These are phyloP conservation scores for Trametes hirsuta DNA, from an alignment of 1,284 basidiomycete species.

Conservation along the genomic window DNA sequence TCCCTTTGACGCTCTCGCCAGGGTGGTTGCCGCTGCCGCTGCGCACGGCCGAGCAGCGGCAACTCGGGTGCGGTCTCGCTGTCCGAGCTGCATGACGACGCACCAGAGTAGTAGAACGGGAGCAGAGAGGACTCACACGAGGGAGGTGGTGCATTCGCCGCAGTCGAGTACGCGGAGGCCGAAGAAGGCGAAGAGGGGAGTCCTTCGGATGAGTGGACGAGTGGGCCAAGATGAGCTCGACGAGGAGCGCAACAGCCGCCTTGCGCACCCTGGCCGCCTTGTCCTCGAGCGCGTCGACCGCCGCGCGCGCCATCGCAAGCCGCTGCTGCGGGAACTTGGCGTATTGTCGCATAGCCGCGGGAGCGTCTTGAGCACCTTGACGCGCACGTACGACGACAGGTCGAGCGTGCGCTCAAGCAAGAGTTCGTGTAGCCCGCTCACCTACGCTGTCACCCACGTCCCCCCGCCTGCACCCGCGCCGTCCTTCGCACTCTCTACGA, in stretches of 20 bases:
- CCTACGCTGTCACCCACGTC: slow-evolving; percentile 66
- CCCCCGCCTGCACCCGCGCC: slow-evolving; percentile 14
- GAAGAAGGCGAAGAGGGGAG: slow-evolving; percentile 8
- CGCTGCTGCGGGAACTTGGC: slow-evolving; percentile 90
- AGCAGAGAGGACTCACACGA: slow-evolving; percentile 41
- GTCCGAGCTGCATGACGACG: slow-evolving; percentile 62
- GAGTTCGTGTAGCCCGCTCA: slow-evolving; percentile 82
- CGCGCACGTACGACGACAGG: slow-evolving; percentile 88
- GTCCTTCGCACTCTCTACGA: slow-evolving; percentile 62
- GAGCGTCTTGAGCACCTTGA: slow-evolving; percentile 83
- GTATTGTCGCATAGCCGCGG: slow-evolving; percentile 74
- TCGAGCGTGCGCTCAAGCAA: slow-evolving; percentile 90
- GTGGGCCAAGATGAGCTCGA: slow-evolving; percentile 84
- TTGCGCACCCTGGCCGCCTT: slow-evolving; percentile 90
- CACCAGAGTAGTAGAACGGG: slow-evolving; percentile 43
- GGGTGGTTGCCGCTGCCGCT: slow-evolving; percentile 30
- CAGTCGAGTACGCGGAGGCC: slow-evolving; percentile 36
- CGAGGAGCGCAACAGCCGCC: slow-evolving; percentile 79
- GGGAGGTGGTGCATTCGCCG: slow-evolving; percentile 39
- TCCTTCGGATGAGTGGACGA: slow-evolving; percentile 51
- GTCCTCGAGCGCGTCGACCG: slow-evolving; percentile 86
- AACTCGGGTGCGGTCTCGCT: slow-evolving; percentile 64
- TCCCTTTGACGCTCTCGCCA: slow-evolving; percentile 32
- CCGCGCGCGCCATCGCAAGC: slow-evolving; percentile 73
- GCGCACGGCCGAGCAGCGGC: slow-evolving; percentile 49